Percentiles rank a stretch among this genome's conserved stretches.
Evolutionary conservation across 768 basidiomycete species (phyloP).

Genomic region (Tylopilus vinaceipallidus): DNA sequence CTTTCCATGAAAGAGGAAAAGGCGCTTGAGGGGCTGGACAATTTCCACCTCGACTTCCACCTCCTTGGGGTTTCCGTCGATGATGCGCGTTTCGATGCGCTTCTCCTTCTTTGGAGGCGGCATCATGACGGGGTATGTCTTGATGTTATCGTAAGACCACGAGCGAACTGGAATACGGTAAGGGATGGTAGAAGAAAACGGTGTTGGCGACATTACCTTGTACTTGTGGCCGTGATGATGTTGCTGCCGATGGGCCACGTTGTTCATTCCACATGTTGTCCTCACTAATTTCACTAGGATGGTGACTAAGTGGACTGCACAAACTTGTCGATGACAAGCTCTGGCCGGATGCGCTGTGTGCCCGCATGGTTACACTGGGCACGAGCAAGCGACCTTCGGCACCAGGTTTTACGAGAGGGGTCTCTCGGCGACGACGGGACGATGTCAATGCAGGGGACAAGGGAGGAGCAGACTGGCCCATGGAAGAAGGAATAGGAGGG

Average conservation of each 20-base stretch:
- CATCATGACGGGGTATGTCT: slow-evolving; percentile 57
- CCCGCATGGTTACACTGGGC: slow-evolving; percentile 39
- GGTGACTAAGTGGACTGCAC: slow-evolving; percentile 40
- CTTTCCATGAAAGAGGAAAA: slow-evolving; percentile 67
- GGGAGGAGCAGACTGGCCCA: slow-evolving; percentile 37
- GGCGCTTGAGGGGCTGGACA: slow-evolving; percentile 52
- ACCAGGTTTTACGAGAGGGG: slow-evolving; percentile 52
- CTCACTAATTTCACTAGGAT: slow-evolving; percentile 40
- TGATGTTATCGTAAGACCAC: slow-evolving; percentile 75
- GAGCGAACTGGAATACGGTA: slow-evolving; percentile 50
- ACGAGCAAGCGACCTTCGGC: slow-evolving; percentile 66
- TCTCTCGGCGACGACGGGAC: slow-evolving; percentile 44
- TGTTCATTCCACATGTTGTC: slow-evolving; percentile 31
- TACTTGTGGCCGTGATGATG: slow-evolving; percentile 40
- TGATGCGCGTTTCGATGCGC: slow-evolving; percentile 46
- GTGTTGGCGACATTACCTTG: slow-evolving; percentile 46
- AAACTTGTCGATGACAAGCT: slow-evolving; percentile 26
- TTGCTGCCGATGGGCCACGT: slow-evolving; percentile 21
- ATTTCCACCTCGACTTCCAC: slow-evolving; percentile 56
- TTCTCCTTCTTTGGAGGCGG: slow-evolving; percentile 55
- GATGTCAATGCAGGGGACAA: slow-evolving; percentile 36
- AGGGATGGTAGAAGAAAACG: slow-evolving; percentile 5
- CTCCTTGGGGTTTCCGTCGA: slow-evolving; percentile 50
- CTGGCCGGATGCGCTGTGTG: slow-evolving; percentile 36
- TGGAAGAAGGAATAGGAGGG: slow-evolving; percentile 33